These are phyloP conservation scores for Phytomonas sp. DNA, from an alignment of 208 protist species.

Conservation along the genomic window DNA sequence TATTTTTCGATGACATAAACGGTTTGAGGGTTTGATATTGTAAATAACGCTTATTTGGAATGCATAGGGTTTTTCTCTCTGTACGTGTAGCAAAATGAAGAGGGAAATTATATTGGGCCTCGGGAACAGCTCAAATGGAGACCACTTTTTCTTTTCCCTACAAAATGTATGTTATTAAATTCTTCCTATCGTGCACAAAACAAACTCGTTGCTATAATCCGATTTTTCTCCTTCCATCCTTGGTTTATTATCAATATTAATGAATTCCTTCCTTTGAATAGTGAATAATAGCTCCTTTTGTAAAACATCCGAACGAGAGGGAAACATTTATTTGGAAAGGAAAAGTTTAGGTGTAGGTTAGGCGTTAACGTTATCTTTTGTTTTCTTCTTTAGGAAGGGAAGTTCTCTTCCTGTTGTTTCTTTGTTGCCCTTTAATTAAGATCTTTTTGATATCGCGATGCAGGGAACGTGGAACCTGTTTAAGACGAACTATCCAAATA, in stretches of 20 bases:
- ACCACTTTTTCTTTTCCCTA: neutral
- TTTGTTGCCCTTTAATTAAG: conserved; percentile 7
- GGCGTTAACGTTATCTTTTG: neutral
- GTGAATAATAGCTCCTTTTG: neutral
- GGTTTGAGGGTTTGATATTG: neutral
- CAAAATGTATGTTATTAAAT: neutral
- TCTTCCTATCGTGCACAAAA: neutral
- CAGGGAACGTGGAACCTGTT: conserved; percentile 72
- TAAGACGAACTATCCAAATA: conserved; percentile 75
- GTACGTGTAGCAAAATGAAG: neutral
- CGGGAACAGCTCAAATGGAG: neutral
- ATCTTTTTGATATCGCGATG: conserved; percentile 25
- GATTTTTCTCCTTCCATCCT: neutral
- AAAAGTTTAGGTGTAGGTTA: neutral
- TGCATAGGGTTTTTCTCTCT: neutral
- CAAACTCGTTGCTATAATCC: too few relatives aligned
- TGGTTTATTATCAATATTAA: neutral
- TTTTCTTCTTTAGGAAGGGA: neutral
- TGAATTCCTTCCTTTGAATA: neutral
- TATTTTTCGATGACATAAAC: neutral
- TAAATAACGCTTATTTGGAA: neutral
- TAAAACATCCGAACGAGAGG: neutral
- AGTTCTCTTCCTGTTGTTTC: neutral
- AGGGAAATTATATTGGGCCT: neutral
- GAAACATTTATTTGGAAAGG: neutral